phyloP scores from a whole-genome alignment of 768 basidiomycete species.

The Stropharia rugosoannulata region DNA sequence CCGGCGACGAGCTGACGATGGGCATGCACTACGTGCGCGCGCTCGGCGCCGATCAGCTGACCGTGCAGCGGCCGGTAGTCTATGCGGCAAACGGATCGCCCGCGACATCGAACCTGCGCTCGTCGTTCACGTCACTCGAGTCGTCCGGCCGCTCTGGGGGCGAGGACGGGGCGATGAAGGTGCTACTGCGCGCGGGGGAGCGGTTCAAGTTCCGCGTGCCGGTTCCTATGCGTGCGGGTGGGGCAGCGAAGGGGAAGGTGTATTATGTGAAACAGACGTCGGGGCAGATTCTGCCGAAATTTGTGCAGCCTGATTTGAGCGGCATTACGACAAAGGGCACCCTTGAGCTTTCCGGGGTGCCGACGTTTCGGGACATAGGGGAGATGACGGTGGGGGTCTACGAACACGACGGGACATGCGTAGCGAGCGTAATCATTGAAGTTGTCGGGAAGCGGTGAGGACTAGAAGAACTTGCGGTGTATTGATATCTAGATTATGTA shows the following conservation, averaged over 20 bases:
- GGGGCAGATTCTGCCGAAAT: conserved; percentile 53
- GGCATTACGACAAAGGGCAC: conserved; percentile 42
- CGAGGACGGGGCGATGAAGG: conserved; percentile 32
- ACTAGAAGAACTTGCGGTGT: conserved; percentile 10
- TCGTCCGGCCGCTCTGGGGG: conserved; percentile 48
- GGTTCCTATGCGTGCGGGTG: conserved; percentile 22
- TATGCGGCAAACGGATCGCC: conserved; percentile 29
- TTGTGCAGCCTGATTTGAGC: conserved; percentile 52
- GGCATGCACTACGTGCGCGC: conserved; percentile 72
- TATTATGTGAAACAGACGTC: conserved; percentile 50
- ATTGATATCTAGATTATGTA: conserved; percentile 9
- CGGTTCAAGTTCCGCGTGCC: conserved; percentile 58
- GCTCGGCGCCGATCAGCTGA: conserved; percentile 52
- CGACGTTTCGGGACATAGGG: conserved; percentile 49
- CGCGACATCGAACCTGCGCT: conserved; percentile 37
- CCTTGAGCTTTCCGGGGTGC: conserved; percentile 58
- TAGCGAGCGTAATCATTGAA: conserved; percentile 57
- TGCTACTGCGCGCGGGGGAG: conserved; percentile 56
- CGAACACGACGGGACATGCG: conserved; percentile 45
- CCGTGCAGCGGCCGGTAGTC: conserved; percentile 17
- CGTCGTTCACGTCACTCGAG: conserved; percentile 65
- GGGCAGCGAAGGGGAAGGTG: conserved; percentile 25
- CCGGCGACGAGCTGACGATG: conserved; percentile 65
- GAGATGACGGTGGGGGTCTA: conserved; percentile 57
- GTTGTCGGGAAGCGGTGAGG: conserved; percentile 37